These are phyloP conservation scores for Termitomyces sp. DNA, from an alignment of 1,284 basidiomycete genomes.

Conservation along the genomic window DNA sequence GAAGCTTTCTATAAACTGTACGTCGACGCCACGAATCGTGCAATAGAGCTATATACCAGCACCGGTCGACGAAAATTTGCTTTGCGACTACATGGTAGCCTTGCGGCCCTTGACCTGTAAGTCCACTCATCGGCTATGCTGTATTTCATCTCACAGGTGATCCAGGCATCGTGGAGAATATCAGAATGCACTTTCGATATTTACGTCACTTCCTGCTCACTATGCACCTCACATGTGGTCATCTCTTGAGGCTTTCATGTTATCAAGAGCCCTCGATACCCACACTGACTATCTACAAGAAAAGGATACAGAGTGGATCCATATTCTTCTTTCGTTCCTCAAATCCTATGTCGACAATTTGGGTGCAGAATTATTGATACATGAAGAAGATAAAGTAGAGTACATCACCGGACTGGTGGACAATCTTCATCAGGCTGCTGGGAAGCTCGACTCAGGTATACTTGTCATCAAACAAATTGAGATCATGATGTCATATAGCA, in stretches of 20 bases:
- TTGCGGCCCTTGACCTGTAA: constrained; percentile 85
- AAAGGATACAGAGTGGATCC: constrained; percentile 70
- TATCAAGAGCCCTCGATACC: constrained; percentile 63
- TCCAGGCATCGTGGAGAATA: constrained; percentile 63
- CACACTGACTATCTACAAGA: constrained; percentile 50
- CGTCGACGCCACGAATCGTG: constrained; percentile 66
- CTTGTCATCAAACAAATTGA: neutral
- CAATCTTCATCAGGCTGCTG: constrained; percentile 43
- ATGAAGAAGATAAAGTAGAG: constrained; percentile 41
- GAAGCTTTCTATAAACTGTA: constrained; percentile 75
- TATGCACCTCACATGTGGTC: constrained; percentile 79
- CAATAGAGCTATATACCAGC: constrained; percentile 78
- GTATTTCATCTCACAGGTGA: constrained; percentile 8
- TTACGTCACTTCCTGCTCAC: constrained; percentile 73
- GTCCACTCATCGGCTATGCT: constrained; percentile 25
- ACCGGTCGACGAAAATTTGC: constrained; percentile 81
- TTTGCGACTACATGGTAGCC: constrained; percentile 74
- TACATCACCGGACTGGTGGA: constrained; percentile 53
- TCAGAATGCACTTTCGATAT: constrained; percentile 60
- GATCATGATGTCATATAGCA: neutral
- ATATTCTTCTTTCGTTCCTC: constrained; percentile 63
- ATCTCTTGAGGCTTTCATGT: constrained; percentile 71
- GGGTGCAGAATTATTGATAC: constrained; percentile 47
- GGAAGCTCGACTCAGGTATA: constrained; percentile 53
- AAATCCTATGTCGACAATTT: constrained; percentile 56